These are phyloP conservation scores for Xerocomus spinulosus DNA, from an alignment of 768 basidiomycete genomes.

Conservation along the genomic window DNA sequence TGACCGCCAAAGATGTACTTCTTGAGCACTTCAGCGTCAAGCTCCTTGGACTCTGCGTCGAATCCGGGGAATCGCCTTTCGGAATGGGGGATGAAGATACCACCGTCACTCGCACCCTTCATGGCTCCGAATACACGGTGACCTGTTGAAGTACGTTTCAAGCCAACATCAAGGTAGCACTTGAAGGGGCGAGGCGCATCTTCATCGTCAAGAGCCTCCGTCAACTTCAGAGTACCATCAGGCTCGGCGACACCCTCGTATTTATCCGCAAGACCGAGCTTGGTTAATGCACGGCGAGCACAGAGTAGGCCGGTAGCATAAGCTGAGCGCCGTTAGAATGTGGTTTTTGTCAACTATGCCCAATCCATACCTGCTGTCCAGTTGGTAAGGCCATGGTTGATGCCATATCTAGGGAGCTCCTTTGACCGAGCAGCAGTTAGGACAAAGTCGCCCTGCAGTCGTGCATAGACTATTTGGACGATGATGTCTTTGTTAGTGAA, in stretches of 20 bases:
- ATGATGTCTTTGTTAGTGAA: conserved; percentile 98
- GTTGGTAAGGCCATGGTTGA: conserved; percentile 97
- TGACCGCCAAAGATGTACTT: conserved; percentile 98
- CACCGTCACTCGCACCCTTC: conserved; percentile 98
- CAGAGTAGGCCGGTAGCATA: conserved; percentile 96
- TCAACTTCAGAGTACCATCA: conserved; percentile 77
- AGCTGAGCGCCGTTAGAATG: conserved; percentile 41
- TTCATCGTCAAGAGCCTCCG: conserved; percentile 84
- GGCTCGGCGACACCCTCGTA: conserved; percentile 93
- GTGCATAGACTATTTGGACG: conserved; percentile 93
- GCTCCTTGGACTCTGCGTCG: conserved; percentile 86
- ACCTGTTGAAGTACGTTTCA: conserved; percentile 96
- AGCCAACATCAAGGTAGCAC: conserved; percentile 95
- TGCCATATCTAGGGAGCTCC: conserved; percentile 94
- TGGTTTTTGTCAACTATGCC: background rate
- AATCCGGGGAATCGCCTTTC: conserved; percentile 98
- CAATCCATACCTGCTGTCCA: conserved; percentile 83
- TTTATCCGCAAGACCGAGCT: conserved; percentile 96
- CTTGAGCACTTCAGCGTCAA: conserved; percentile 91
- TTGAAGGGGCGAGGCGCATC: conserved; percentile 99
- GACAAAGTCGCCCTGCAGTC: conserved; percentile 95
- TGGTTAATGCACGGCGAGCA: conserved; percentile 91
- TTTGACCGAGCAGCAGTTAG: conserved; percentile 81
- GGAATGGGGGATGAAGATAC: conserved; percentile 96
- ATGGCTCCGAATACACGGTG: conserved; percentile 96